Evolutionary conservation across 768 basidiomycete species (phyloP).

Genomic region (Sarcomyxa edulis): DNA sequence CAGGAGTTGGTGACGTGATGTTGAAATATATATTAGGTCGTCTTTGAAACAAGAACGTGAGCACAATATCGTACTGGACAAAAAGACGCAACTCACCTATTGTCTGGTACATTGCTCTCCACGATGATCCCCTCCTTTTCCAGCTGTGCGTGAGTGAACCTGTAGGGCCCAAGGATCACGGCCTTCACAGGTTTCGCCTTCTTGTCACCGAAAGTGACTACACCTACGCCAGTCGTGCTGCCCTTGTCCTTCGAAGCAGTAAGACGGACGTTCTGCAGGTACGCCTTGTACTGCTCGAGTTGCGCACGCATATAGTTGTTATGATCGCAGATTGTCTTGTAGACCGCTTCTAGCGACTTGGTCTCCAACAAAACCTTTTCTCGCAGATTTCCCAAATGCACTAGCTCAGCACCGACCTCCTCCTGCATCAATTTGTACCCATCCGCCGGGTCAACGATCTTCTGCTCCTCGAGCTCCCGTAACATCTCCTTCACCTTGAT

Average conservation of each 20-base stretch:
- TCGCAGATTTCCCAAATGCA: constrained; percentile 91
- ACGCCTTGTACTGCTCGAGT: constrained; percentile 99
- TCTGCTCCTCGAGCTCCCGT: constrained; percentile 87
- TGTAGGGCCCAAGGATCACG: constrained; percentile 88
- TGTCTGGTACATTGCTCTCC: constrained; percentile 98
- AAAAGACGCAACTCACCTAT: constrained; percentile 53
- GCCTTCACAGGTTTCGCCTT: constrained; percentile 90
- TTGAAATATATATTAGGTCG: constrained; percentile 99
- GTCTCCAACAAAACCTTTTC: constrained; percentile 95
- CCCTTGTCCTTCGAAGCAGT: constrained; percentile 89
- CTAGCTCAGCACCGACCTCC: constrained; percentile 92
- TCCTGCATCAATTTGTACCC: constrained; percentile 96
- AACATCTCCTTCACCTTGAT: constrained; percentile 99
- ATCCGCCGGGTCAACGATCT: constrained; percentile 77
- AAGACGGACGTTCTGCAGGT: constrained; percentile 94
- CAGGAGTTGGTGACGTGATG: constrained; percentile 95
- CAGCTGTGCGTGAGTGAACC: constrained; percentile 96
- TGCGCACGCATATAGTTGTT: constrained; percentile 96
- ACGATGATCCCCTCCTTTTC: constrained; percentile 99
- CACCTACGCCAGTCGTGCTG: constrained; percentile 83
- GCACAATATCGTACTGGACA: constrained; percentile 3
- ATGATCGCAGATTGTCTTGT: constrained; percentile 99
- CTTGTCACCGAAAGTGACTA: constrained; percentile 93
- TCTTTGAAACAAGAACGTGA: constrained; percentile 35
- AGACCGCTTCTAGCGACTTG: constrained; percentile 90